These are phyloP conservation scores for Microdochium trichocladiopsis DNA, from an alignment of 2,329 filamentous ascomycete species.

Conservation along the genomic window DNA sequence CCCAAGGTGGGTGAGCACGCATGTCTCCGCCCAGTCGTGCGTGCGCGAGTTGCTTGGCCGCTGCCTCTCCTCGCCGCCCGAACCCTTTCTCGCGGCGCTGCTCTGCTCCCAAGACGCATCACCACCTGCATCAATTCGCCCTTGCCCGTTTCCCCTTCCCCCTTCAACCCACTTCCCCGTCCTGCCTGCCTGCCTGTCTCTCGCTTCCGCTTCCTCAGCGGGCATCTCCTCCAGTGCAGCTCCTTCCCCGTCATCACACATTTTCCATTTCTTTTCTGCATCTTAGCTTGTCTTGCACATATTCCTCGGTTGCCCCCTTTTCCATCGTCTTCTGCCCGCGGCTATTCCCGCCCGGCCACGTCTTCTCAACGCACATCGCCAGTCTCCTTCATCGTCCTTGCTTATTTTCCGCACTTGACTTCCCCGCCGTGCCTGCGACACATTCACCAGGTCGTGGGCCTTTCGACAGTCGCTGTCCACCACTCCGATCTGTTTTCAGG, in stretches of 20 bases:
- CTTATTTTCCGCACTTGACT: background rate
- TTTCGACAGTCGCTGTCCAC: constrained; percentile 2
- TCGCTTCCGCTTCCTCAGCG: background rate
- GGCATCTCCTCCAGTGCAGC: background rate
- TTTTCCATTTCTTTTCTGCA: background rate
- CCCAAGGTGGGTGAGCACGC: too few species aligned
- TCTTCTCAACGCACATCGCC: background rate
- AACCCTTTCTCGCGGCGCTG: background rate
- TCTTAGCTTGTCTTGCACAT: background rate
- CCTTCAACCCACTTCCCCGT: background rate
- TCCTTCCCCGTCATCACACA: background rate
- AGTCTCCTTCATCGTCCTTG: background rate
- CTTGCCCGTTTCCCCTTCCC: background rate
- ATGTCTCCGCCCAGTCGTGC: too few species aligned
- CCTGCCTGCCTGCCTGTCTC: background rate
- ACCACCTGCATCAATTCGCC: background rate
- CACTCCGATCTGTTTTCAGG: too few species aligned
- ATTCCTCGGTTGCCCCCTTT: background rate
- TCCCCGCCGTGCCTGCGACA: too few species aligned
- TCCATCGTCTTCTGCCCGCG: background rate
- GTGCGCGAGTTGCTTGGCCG: too few species aligned
- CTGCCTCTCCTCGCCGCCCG: background rate
- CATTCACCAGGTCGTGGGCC: too few species aligned
- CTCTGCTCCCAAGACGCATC: background rate
- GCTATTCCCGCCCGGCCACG: background rate